phyloP scores from a whole-genome alignment of 192 early-diverging fungal species.

The Coemansia nantahalensis region DNA sequence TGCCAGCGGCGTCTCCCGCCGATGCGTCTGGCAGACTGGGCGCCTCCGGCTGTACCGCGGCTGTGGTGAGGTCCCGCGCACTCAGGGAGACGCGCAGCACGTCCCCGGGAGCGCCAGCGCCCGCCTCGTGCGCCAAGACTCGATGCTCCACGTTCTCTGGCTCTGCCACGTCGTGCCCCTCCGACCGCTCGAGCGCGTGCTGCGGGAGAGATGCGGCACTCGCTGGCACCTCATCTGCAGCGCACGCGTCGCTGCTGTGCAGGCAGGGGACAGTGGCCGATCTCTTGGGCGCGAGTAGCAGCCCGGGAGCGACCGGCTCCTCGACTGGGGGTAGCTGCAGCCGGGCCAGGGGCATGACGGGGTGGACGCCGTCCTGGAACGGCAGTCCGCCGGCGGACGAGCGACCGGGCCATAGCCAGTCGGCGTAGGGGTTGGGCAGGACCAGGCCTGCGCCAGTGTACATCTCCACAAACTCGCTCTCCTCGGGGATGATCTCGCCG shows the following conservation, averaged over 20 bases:
- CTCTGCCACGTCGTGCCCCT: too few relatives aligned
- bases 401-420: constrained; percentile 44
- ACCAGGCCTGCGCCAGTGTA: constrained; percentile 24
- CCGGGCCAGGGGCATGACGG: constrained; percentile 26
- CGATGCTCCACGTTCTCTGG: too few relatives aligned
- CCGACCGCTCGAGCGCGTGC: too few relatives aligned
- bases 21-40: too few relatives aligned
- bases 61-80: too few relatives aligned
- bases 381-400: constrained; percentile 20
- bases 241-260: background rate
- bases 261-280: background rate
- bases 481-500: constrained; percentile 52
- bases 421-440: constrained; percentile 33
- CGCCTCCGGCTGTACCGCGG: too few relatives aligned
- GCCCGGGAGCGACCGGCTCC: background rate
- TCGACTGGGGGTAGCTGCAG: constrained; percentile 5
- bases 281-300: background rate
- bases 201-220: too few relatives aligned
- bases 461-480: constrained; percentile 53
- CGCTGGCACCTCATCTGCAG: background rate
- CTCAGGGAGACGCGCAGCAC: too few relatives aligned
- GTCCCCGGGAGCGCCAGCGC: too few relatives aligned
- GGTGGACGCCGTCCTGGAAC: constrained; percentile 33
- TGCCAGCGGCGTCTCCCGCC: too few relatives aligned
- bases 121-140: too few relatives aligned